These are phyloP conservation scores for Tetratostichococcus sp. DNA, from an alignment of 139 green algal genomes.

Conservation along the genomic window DNA sequence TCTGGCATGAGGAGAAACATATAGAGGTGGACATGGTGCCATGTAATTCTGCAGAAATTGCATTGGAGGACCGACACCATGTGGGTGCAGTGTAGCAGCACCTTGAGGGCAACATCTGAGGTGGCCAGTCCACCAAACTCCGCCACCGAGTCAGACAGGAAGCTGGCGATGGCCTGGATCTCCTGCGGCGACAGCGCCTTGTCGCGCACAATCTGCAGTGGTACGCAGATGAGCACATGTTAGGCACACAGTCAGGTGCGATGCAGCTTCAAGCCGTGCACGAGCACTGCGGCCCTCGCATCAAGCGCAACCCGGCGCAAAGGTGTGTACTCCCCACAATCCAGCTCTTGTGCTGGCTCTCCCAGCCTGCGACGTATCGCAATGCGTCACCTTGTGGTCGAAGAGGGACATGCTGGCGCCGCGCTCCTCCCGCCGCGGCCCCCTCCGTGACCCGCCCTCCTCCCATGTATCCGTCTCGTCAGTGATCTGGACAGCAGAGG, in stretches of 20 bases:
- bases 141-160: constrained; percentile 23
- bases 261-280: too few relatives aligned
- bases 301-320: too few relatives aligned
- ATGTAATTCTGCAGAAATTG: too few relatives aligned
- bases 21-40: too few relatives aligned
- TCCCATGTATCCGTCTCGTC: constrained; percentile 55
- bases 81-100: neutral
- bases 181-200: constrained; percentile 30
- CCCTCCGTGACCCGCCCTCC: constrained; percentile 12
- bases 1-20: too few relatives aligned
- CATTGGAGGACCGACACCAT: too few relatives aligned
- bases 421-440: constrained; percentile 14
- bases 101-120: constrained; percentile 8
- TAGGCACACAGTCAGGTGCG: too few relatives aligned
- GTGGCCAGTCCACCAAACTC: constrained; percentile 17
- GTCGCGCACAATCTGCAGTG: neutral
- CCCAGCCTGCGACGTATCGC: too few relatives aligned
- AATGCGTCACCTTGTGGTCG: constrained; percentile 47
- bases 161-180: constrained; percentile 42
- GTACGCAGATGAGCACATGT: too few relatives aligned
- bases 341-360: too few relatives aligned
- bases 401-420: constrained; percentile 40
- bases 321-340: too few relatives aligned
- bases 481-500: constrained; percentile 37
- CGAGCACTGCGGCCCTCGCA: too few relatives aligned